Base-by-base conservation (phyloP, 352 stramenopile genomes). In the Phytophthora litchii region DNA sequence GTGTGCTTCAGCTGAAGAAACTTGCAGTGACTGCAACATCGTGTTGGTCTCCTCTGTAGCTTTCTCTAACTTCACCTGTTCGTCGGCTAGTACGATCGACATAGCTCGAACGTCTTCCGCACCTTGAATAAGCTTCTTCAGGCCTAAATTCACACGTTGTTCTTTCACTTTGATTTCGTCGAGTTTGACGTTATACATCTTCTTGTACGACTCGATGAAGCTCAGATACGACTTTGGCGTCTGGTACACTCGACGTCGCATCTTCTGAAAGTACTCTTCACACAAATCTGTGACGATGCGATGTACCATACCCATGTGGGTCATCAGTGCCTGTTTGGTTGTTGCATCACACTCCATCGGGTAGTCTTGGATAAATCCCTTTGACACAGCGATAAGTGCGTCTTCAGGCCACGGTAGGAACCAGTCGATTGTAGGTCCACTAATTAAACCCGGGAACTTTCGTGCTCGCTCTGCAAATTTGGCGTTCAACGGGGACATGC, bases 371-470 rank as follows among this genome's bases (percentile, higher is more conserved):
- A 99, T 98, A 49, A 99, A 98, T 0, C 96, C 96, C 60, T 97
- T 94, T 10, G 94, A 98, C 34, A 99, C 97, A 25, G 91, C 94
- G 12, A 99, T 97, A 6, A 99, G 77, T 4, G 97, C 97, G 61
- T 99, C 97, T 80, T 99, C 95, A 4, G 97, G 97, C 97, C 97
- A 99, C n/a, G 94, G 86, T 37, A 99, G 74, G 78, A 99, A 99
- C 97, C 97, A 99, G 54, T 99, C 97, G 62, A 99, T 99, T 3
- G 97, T 99, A n/a, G 95, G 96, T 3, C 91, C 94, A 42, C 85
- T 98, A 51, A 99, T 98, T 21, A 99, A 78, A 4, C 97, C 94
- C 7, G 97, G 97, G 71, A 99, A 99, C 61, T 99, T 99, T 1
- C 96, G 84, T 4, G 96, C 97, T 14, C 97, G 85, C 12, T 98